These are phyloP conservation scores for Nicotiana knightiana DNA, from an alignment of 257 asterid genomes.

Conservation along the genomic window DNA sequence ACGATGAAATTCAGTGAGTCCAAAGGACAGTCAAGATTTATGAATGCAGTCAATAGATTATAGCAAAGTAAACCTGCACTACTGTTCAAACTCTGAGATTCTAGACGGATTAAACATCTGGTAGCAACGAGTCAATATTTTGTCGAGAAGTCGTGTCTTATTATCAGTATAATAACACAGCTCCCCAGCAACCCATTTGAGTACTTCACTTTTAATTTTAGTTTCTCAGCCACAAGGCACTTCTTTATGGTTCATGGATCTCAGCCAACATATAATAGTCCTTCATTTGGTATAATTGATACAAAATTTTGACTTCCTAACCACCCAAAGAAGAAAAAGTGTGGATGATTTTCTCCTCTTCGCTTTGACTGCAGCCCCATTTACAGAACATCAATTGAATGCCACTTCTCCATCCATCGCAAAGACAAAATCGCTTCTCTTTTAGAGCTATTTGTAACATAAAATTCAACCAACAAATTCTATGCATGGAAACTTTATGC, in stretches of 20 bases:
- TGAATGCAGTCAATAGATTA: neutral
- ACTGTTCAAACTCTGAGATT: neutral
- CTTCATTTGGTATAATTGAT: neutral
- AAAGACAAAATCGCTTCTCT: neutral
- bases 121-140: neutral
- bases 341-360: neutral
- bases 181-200: neutral
- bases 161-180: neutral
- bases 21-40: neutral
- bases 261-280: neutral
- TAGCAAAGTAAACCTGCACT: neutral
- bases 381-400: neutral
- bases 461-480: neutral
- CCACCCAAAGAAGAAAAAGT: neutral
- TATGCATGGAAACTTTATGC: slow-evolving; percentile 1
- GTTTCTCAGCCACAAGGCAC: neutral
- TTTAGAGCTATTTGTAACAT: neutral
- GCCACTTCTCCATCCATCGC: neutral
- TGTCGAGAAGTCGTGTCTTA: neutral
- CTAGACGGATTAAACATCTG: neutral
- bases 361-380: neutral
- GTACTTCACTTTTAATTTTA: neutral
- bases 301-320: neutral
- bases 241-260: neutral
- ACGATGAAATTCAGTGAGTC: neutral